Evolutionary conservation across 169 alveolate species (phyloP), one percentile per base, ranked within the genome.

Genomic region (Plasmodium vinckei): DNA sequence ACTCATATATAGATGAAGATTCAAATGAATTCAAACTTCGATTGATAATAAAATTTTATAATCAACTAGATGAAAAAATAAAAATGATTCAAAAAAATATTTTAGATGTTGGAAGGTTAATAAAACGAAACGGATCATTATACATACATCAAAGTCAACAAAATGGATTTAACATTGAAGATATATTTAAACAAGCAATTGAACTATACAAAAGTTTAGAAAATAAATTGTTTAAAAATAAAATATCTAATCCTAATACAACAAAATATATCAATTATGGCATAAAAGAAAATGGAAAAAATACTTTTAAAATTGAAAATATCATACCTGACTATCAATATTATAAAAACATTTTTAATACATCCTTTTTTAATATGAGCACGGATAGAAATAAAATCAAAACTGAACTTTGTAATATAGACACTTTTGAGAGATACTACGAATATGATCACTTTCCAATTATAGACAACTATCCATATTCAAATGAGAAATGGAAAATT

Each of bases 11-110:
- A 7, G 42, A 33, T 33, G 88, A 77, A 21, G 88, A 77, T 57
- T 47, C 88, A 1, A 56, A 77, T 13, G 61, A 64, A 15, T 77
- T 77, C 21, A 77, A 77, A 57, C 75, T 77, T 21, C 72, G 33
- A 9, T 57, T 77, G 4, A 61, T 77, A 6, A 56, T 77, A 10
- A 77, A 64, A 51, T 63, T 77, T n/a, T 77, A 49, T 33, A 77
- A 77, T 15, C 39, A 46, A 13, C 64, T 77, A 7, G 69, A 65
- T 13, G 39, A 15, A 19, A 77, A 64, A 64, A 9, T 77, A 5
- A 77, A 51, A 51, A 10, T n/a, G 9, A 21, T 64, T 9, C 88
- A 77, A 39, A 61, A 77, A 46, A 69, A 64, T 44, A 77, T 77
- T 56, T 3, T 77, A 54, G 33, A 77, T 13, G 60, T 77, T 49